Evolutionary conservation across 352 stramenopile genomes (phyloP), one percentile per base, ranked within the genome.

Genomic region (Phytophthora lateralis): DNA sequence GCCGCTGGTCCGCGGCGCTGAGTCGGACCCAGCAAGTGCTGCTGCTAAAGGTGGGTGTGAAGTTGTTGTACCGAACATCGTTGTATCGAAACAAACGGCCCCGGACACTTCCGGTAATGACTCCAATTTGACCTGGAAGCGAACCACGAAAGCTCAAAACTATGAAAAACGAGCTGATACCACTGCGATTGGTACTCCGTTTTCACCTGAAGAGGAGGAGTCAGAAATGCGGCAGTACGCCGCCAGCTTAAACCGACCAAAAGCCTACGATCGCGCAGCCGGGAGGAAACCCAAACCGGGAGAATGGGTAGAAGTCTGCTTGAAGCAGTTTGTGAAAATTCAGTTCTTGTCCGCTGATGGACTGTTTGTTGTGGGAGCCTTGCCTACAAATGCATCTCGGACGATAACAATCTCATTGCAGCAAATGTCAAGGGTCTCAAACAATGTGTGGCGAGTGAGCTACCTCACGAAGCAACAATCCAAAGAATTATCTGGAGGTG

Each of bases 221-320:
- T 17, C 30, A 12, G 18, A 43, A 30, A 8, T 24, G 37, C 29
- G 2, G 14, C 34, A 45, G 15, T 37, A 26, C 15, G 52, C 17
- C 55, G 18, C 24, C 21, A 58, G 7, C 4, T 41, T 62, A 26
- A 41, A 55, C 6, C 41, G 6, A 56, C 6, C 24, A 17, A 24
- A 0, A 14, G 18, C 12, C 15, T 29, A 20, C 11, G 29, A n/a
- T 1, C 52, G 39, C 12, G 24, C 44, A 52, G 39, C 11, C 20
- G 26, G 26, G 42, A 49, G 32, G 14, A 69, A 50, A 9, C 76
- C 79, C 6, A 77, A 74, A 15, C 42, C 46, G 29, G 73, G 81
- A 15, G 76, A 90, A 20, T 88, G 81, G 79, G 39, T 90, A 9
- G 69, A 90, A 62, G 17, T 90, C 15, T 51, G 27, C 14, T 34